phyloP scores from a whole-genome alignment of 768 basidiomycete genomes.

The Porphyrellus cyaneotinctus region DNA sequence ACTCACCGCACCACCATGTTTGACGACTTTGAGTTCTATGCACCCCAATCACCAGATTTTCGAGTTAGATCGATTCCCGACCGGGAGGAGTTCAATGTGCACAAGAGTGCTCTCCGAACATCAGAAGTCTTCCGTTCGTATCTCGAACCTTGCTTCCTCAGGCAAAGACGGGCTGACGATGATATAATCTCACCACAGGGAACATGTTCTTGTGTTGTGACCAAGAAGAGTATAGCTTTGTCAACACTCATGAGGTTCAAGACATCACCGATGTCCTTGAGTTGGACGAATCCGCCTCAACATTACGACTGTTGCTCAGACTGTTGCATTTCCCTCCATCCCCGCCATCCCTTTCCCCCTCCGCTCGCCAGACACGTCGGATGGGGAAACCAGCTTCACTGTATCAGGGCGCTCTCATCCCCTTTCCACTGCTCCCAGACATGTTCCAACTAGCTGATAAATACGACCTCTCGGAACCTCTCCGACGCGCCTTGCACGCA shows the following conservation, averaged over 20 bases:
- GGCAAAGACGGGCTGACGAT: conserved; percentile 4
- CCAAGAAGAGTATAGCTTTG: conserved; percentile 15
- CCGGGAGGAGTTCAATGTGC: conserved; percentile 46
- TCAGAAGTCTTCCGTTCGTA: conserved; percentile 65
- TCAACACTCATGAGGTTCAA: conserved; percentile 12
- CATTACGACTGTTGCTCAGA: conserved; percentile 48
- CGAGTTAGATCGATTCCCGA: conserved; percentile 52
- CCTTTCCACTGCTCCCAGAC: conserved; percentile 57
- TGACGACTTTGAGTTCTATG: conserved; percentile 33
- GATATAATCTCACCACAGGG: conserved; percentile 36
- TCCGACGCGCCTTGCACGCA: conserved; percentile 40
- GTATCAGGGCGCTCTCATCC: conserved; percentile 47
- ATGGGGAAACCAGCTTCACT: conserved; percentile 31
- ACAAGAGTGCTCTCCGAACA: conserved; percentile 43
- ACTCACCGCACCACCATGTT: conserved; percentile 7
- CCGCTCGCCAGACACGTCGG: conserved; percentile 25
- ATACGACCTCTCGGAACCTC: conserved; percentile 50
- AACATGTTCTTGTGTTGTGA: conserved; percentile 69
- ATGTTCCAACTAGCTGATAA: conserved; percentile 63
- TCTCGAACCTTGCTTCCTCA: conserved; percentile 2
- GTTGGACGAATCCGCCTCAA: conserved; percentile 49
- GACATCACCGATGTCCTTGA: conserved; percentile 40
- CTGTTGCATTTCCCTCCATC: conserved; percentile 54
- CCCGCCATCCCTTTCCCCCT: conserved; percentile 37
- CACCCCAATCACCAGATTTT: conserved; percentile 49